A percentile compares a stretch with the other conserved stretches of the same genome.
Conservation (phyloP, 2,329 filamentous ascomycete genomes). For the Drechslera avenae region DNA sequence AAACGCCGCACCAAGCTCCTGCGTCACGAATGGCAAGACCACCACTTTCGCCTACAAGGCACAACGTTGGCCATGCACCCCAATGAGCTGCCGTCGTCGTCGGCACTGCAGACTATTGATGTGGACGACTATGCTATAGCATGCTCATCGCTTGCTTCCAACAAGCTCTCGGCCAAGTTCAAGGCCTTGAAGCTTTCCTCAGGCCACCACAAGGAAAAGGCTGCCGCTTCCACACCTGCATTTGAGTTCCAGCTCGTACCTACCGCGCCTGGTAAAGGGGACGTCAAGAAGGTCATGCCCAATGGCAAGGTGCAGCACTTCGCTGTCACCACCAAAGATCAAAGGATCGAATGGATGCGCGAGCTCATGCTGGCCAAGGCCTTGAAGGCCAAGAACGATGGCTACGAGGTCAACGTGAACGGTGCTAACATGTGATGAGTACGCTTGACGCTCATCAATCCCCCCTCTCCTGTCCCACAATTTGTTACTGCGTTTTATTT, state of each 20-base stretch:
- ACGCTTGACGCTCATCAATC: background rate
- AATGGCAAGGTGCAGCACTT: slow-evolving; percentile 88
- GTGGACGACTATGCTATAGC: slow-evolving; percentile 88
- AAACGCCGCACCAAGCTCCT: slow-evolving; percentile 89
- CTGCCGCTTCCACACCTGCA: slow-evolving; percentile 62
- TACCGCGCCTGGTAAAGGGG: slow-evolving; percentile 57
- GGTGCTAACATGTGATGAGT: slow-evolving; percentile 53
- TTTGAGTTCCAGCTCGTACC: slow-evolving; percentile 89
- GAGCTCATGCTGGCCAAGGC: slow-evolving; percentile 92
- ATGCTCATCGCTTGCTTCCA: slow-evolving; percentile 77
- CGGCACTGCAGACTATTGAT: slow-evolving; percentile 79
- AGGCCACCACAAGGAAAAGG: slow-evolving; percentile 58
- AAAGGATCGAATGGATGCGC: slow-evolving; percentile 96
- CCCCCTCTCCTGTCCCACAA: background rate
- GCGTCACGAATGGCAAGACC: slow-evolving; percentile 91
- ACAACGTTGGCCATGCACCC: slow-evolving; percentile 69
- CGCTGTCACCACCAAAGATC: slow-evolving; percentile 64
- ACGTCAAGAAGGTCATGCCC: slow-evolving; percentile 45
- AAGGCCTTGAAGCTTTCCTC: slow-evolving; percentile 70
- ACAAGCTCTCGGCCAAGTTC: slow-evolving; percentile 86
- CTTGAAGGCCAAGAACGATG: slow-evolving; percentile 79
- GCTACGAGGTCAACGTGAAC: slow-evolving; percentile 81
- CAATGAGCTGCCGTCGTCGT: slow-evolving; percentile 58
- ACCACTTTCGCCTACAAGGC: slow-evolving; percentile 81
- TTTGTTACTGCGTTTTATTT: slow-evolving; percentile 5